Conservation (phyloP, 257 asterid species). For the Scutellaria minor region DNA sequence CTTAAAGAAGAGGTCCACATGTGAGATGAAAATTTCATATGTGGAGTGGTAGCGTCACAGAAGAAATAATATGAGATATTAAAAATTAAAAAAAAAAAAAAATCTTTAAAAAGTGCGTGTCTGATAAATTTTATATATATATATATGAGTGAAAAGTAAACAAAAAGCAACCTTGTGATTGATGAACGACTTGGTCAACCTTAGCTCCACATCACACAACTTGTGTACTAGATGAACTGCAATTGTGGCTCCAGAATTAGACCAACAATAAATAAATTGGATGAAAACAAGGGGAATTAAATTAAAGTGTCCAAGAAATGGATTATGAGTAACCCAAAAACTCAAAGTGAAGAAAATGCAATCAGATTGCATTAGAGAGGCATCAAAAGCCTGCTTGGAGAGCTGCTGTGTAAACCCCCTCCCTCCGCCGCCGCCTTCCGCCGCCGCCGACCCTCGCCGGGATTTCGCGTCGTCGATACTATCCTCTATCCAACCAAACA, state of each 20-base stretch:
- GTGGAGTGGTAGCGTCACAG: no score
- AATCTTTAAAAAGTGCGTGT: no score
- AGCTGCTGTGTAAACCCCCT: constrained; percentile 45
- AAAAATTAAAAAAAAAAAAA: no score
- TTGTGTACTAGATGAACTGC: constrained; percentile 35
- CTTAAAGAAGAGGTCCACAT: no score
- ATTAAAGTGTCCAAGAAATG: background rate
- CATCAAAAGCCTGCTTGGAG: constrained; percentile 59
- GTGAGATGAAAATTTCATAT: no score
- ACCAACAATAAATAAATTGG: constrained; percentile 4
- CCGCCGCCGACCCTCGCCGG: constrained; percentile 33
- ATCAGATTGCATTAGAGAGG: constrained; percentile 57
- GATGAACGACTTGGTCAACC: constrained; percentile 54
- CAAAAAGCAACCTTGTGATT: constrained; percentile 20
- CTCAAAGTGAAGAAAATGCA: constrained; percentile 45
- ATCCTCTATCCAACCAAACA: constrained; percentile 53
- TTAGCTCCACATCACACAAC: constrained; percentile 39
- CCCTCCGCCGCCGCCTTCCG: constrained; percentile 18
- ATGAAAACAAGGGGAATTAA: constrained; percentile 35
- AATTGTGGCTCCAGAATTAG: background rate
- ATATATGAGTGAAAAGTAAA: background rate
- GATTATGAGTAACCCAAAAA: constrained; percentile 29
- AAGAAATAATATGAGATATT: no score
- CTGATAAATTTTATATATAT: no score
- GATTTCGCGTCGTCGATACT: constrained; percentile 49